Base-by-base conservation (phyloP, 2,329 filamentous ascomycete species). In the Magnaporthiopsis rhizophila region DNA sequence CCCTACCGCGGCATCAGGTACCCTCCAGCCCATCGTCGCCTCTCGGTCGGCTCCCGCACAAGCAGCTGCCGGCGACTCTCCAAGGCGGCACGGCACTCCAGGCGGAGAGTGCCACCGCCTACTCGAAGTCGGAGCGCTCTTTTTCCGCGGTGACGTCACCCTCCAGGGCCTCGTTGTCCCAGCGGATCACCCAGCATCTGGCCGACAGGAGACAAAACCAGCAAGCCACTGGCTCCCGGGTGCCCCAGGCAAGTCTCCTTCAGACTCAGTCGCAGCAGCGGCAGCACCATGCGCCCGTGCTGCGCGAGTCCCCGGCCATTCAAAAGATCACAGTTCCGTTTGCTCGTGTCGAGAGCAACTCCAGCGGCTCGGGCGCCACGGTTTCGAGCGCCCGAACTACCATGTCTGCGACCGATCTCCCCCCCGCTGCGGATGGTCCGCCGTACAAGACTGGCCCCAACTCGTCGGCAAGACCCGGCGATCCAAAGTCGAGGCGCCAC, bases 351-450 rank as follows among this genome's bases (percentile, higher is more conserved):
- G 79, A 81, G 63, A 81, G 78, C 70, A 69, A 80, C 65, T 82
- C 80, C 62, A 80, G 80, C 66, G 75, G 76, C 62, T 80, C 81
- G 66, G 78, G 76, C 64, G 74, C 73, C 67, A 75, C 77, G 9
- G 74, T 77, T n/a, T 71, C 75, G 64, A 79, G 78, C 65, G 74
- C 74, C 61, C 77, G 77, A 67, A 80, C 79, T 59, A 80, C 82
- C 76, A 75, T 78, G 59, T 82, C 81, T 38, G 24, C 59, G 9
- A 79, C 77, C 71, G 82, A 85, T 32, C 76, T 75, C 3, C 75
- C 77, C 28, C 76, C 75, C 65, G 77, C 77, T 30, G 76, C 75
- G 53, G 82, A 82, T 60, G 77, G 75, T 66, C 45, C 45, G 18
- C 61, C 28, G 13, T 26, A 62, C 30, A 36, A 38, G 57, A 9